phyloP scores from a whole-genome alignment of 1,284 basidiomycete species.

The Melampsora larici-populina region DNA sequence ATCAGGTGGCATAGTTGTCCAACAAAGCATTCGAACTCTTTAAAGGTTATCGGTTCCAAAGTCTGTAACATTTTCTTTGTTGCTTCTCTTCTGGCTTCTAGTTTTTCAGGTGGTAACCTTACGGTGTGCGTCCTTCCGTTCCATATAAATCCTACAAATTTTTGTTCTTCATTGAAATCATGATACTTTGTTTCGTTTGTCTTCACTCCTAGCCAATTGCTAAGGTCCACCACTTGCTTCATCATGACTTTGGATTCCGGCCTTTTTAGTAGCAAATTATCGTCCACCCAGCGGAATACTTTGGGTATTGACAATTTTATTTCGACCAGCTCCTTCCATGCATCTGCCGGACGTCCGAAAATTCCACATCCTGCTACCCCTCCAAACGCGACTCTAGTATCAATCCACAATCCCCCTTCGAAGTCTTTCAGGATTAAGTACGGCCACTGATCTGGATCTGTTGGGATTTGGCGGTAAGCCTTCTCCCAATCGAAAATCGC shows the following conservation, averaged over 20 bases:
- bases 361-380: conserved; percentile 9
- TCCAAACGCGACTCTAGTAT: conserved; percentile 1
- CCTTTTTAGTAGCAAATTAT: neutral
- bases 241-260: neutral
- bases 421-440: neutral
- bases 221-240: neutral
- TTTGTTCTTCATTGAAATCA: neutral
- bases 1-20: neutral
- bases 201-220: neutral
- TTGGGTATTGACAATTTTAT: neutral
- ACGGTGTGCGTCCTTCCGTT: neutral
- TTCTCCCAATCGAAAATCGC: too few species aligned
- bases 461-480: too few species aligned
- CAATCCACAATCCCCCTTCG: neutral
- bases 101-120: neutral
- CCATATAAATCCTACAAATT: neutral
- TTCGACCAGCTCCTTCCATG: neutral
- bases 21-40: neutral
- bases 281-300: neutral
- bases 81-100: neutral
- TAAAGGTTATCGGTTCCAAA: neutral
- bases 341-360: neutral
- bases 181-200: neutral
- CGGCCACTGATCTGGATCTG: conserved; percentile 12
- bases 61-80: neutral